A percentile compares a stretch with the other conserved stretches of the same genome.
Conservation (phyloP, 2,329 filamentous ascomycete species). For the Phoma sp. region DNA sequence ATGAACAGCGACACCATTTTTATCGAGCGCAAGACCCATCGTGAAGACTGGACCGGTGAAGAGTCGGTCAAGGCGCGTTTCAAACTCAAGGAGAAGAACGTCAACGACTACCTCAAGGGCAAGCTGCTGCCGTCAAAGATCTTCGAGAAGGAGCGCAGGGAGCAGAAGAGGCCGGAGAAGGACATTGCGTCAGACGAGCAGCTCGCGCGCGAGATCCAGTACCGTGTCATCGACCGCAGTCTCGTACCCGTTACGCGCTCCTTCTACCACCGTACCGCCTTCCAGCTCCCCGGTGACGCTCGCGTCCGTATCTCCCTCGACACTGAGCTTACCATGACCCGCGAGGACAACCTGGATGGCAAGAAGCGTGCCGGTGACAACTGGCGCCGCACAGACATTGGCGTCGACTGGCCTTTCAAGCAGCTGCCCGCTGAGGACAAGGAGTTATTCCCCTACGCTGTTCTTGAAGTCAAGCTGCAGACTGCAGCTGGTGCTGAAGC, state of each 20-base stretch:
- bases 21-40: conserved; percentile 95
- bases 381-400: conserved; percentile 97
- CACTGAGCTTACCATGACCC: conserved; percentile 92
- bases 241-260: conserved; percentile 90
- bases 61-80: conserved; percentile 99
- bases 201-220: conserved; percentile 90
- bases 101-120: conserved; percentile 87
- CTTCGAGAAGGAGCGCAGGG: conserved; percentile 96
- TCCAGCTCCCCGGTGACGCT: conserved; percentile 94
- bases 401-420: conserved; percentile 91
- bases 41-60: conserved; percentile 98
- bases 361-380: conserved; percentile 78
- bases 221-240: conserved; percentile 84
- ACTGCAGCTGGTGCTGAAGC: conserved; percentile 95
- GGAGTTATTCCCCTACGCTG: conserved; percentile 91
- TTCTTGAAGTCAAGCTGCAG: conserved; percentile 96
- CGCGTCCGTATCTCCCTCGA: conserved; percentile 96
- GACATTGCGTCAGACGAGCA: conserved; percentile 91
- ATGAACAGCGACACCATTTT: conserved; percentile 97
- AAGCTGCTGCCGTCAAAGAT: conserved; percentile 83
- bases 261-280: conserved; percentile 98
- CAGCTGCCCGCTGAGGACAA: conserved; percentile 86
- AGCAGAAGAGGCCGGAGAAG: conserved; percentile 91
- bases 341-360: conserved; percentile 94
- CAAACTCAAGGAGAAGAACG: conserved; percentile 93